Base-by-base conservation (phyloP, 768 basidiomycete species). In the Crepidotus variabilis region DNA sequence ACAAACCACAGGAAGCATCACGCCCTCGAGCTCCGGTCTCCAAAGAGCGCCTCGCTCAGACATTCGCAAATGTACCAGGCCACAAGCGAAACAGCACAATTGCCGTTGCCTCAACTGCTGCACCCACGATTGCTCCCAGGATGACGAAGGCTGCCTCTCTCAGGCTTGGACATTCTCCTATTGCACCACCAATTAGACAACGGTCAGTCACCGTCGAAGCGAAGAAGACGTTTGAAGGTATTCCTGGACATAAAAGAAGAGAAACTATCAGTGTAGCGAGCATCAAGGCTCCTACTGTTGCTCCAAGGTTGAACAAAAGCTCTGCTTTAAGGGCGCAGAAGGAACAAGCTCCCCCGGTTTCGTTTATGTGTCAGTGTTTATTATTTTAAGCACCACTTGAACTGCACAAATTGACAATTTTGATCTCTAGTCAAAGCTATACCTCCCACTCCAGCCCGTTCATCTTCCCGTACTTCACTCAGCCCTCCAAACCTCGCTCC, bases 181-280 rank as follows among this genome's bases (percentile, higher is more conserved):
- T 78, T 6, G 69, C 77, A 28, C 73, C 77, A 0, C 63, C 75
- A 6, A 73, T 77, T 45, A 75, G 70, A 61, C 74, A 73, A 54
- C 57, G 72, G 51, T 71, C 77, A 23, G 57, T 66, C 52, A 67
- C 72, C 23, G 69, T 70, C 13, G 72, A 63, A 35, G 67, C 64
- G 24, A 63, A 64, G 57, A 69, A 65, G 39, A 82, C 78, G 0
- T 94, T 92, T 62, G 87, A 88, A 0, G 90, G 90, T 33, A 86
- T 93, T 2, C 91, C 92, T 5, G 91, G 91, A 0, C 91, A 94
- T 64, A 93, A 93, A 71, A 78, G 91, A 54, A 74, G 87, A 23
- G 88, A 90, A 65, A 82, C 81, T 13, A 85, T 94, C 59, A 69
- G 82, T 6, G 92, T 94, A 8, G 79, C 86, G 16, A 86, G 84